A percentile compares a stretch with the other conserved stretches of the same genome.
Evolutionary conservation across 495 filamentous ascomycete species (phyloP).

Genomic region (Cetradonia linearis): DNA sequence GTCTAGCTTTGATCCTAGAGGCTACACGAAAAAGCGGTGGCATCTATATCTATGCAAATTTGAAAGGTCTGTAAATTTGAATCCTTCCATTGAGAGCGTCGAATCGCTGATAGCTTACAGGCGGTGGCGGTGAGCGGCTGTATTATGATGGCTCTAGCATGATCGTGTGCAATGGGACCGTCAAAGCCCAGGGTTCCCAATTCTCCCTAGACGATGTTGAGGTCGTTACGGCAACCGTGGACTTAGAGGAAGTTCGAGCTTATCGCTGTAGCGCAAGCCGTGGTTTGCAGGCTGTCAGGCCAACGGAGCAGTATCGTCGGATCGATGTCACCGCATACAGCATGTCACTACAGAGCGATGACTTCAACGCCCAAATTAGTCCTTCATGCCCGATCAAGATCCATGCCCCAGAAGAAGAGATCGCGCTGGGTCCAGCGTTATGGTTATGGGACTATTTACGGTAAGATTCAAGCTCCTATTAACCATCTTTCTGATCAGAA

Average conservation of each 20-base stretch:
- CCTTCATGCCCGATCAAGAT: conserved; percentile 41
- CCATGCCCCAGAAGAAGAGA: conserved; percentile 64
- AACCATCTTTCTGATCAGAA: background rate
- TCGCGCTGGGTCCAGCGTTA: conserved; percentile 57
- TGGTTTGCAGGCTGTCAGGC: conserved; percentile 42
- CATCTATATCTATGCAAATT: conserved; percentile 67
- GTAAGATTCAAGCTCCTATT: conserved; percentile 43
- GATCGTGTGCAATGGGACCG: conserved; percentile 68
- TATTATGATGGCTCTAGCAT: conserved; percentile 69
- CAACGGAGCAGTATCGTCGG: conserved; percentile 19
- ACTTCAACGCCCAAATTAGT: conserved; percentile 32
- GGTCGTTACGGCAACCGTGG: conserved; percentile 69
- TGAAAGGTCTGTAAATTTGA: background rate
- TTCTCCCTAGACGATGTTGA: conserved; percentile 74
- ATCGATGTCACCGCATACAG: conserved; percentile 35
- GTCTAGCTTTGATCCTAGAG: conserved; percentile 64
- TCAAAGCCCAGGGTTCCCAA: conserved; percentile 67
- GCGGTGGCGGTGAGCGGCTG: conserved; percentile 53
- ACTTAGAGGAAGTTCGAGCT: conserved; percentile 63
- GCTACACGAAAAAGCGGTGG: conserved; percentile 67
- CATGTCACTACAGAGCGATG: conserved; percentile 28
- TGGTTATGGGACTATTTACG: conserved; percentile 77
- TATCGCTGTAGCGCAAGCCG: conserved; percentile 44
- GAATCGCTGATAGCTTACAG: conserved; percentile 38
- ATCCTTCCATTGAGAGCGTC: conserved; percentile 22